Percentiles rank a stretch among this genome's conserved stretches.
Conservation (phyloP, 2,329 filamentous ascomycete genomes). For the Trichocomaceae sp. region DNA sequence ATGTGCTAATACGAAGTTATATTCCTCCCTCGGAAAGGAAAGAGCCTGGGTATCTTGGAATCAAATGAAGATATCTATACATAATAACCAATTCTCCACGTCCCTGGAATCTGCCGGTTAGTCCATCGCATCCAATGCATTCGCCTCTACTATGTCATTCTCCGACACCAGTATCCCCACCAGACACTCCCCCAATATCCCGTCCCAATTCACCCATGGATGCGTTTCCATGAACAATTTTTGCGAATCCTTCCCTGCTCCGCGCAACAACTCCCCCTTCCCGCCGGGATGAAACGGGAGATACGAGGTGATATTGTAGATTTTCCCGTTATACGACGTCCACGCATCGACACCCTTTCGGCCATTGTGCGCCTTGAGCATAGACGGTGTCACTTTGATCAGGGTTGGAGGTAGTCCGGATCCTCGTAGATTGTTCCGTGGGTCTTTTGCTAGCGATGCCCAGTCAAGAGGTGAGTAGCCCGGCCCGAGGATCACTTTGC, state of each 20-base stretch:
- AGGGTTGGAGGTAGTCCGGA: constrained; percentile 43
- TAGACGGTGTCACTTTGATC: constrained; percentile 72
- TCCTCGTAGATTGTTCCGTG: constrained; percentile 61
- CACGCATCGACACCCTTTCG: constrained; percentile 81
- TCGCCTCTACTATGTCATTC: constrained; percentile 35
- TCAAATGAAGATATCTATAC: background rate
- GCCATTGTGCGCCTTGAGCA: constrained; percentile 72
- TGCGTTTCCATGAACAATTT: constrained; percentile 59
- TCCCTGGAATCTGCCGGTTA: constrained; percentile 27
- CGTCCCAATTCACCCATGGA: constrained; percentile 65
- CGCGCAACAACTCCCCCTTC: constrained; percentile 53
- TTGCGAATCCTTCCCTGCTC: constrained; percentile 60
- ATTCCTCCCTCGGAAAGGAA: constrained; percentile 2
- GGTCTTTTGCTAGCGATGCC: constrained; percentile 66
- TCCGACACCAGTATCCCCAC: constrained; percentile 57
- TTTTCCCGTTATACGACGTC: constrained; percentile 81
- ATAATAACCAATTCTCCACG: background rate
- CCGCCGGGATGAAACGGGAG: constrained; percentile 83
- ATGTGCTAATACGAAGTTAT: background rate
- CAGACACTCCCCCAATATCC: constrained; percentile 55
- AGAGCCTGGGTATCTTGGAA: constrained; percentile 6
- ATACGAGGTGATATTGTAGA: constrained; percentile 93
- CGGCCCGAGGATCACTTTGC: constrained; percentile 70
- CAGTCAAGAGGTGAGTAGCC: constrained; percentile 95
- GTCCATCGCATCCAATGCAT: constrained; percentile 54